Evolutionary conservation across 2,329 filamentous ascomycete genomes (phyloP).

Genomic region (Ceratocystis diversiconidia): DNA sequence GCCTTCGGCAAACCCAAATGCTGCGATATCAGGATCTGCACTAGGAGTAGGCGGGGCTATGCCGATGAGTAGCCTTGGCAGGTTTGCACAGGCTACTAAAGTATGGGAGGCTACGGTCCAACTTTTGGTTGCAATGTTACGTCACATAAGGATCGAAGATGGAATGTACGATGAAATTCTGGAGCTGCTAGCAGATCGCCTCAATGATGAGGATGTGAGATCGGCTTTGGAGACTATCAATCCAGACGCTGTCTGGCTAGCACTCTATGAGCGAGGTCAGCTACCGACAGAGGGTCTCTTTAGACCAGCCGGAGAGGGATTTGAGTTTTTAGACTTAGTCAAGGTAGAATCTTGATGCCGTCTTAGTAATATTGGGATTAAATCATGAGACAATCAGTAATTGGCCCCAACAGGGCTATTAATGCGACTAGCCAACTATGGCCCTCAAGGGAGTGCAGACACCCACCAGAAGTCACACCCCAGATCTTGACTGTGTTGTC

Average conservation of each 20-base stretch:
- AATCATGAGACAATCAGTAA: not conserved
- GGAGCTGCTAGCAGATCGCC: conserved; percentile 40
- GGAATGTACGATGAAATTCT: conserved; percentile 59
- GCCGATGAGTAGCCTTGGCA: conserved; percentile 32
- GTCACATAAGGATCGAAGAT: conserved; percentile 50
- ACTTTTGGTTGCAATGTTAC: conserved; percentile 46
- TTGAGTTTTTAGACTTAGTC: conserved; percentile 27
- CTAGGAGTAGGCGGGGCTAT: not conserved
- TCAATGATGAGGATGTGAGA: conserved; percentile 36
- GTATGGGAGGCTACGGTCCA: conserved; percentile 49
- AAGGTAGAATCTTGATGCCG: not conserved
- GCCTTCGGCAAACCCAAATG: not conserved
- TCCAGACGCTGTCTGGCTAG: conserved; percentile 64
- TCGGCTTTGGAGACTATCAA: conserved; percentile 50
- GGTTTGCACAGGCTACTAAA: conserved; percentile 46
- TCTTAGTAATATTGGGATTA: not conserved
- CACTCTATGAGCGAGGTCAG: conserved; percentile 35
- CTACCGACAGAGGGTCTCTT: conserved; percentile 24
- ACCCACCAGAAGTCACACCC: no score
- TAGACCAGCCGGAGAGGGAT: conserved; percentile 31
- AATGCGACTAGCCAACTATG: no score
- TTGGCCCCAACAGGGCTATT: no score
- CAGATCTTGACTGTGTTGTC: no score
- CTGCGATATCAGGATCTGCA: not conserved
- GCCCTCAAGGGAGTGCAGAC: no score